These are phyloP conservation scores for Iberis amara DNA, from an alignment of 441 rosid species.

Conservation along the genomic window DNA sequence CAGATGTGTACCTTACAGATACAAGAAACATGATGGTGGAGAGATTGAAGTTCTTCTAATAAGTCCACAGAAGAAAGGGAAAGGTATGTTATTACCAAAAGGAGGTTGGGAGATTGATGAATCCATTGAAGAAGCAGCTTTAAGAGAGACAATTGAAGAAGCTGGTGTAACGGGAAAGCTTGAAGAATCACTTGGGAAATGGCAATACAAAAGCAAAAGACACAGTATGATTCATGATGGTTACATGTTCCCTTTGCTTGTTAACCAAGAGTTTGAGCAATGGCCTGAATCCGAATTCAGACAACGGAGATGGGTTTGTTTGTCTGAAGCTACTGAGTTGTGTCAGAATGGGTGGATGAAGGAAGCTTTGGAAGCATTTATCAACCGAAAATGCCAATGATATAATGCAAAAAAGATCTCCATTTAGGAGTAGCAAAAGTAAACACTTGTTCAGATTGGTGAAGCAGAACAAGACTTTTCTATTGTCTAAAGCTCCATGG, in stretches of 20 bases:
- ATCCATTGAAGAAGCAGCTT: conserved; percentile 55
- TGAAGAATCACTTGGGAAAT: conserved; percentile 44
- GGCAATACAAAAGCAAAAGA: conserved; percentile 64
- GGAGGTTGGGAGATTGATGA: conserved; percentile 83
- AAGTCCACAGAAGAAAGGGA: conserved; percentile 58
- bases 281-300: conserved; percentile 66
- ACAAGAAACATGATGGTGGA: conserved; percentile 33
- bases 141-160: conserved; percentile 59
- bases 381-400: conserved; percentile 24
- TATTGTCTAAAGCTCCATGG: neutral
- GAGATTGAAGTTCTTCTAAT: conserved; percentile 58
- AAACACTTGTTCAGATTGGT: neutral
- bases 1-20: conserved; percentile 77
- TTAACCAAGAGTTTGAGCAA: conserved; percentile 38
- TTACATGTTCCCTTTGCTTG: conserved; percentile 63
- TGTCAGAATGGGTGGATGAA: conserved; percentile 70
- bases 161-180: conserved; percentile 61
- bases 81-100: conserved; percentile 62
- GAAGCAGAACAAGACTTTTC: neutral
- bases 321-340: conserved; percentile 48
- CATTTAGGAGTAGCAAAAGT: too few species aligned
- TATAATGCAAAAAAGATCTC: neutral
- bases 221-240: conserved; percentile 46
- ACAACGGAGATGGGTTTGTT: conserved; percentile 52
- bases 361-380: conserved; percentile 53